Base-by-base conservation (phyloP, 192 early-diverging fungal genomes). In the Coemansia biformis region DNA sequence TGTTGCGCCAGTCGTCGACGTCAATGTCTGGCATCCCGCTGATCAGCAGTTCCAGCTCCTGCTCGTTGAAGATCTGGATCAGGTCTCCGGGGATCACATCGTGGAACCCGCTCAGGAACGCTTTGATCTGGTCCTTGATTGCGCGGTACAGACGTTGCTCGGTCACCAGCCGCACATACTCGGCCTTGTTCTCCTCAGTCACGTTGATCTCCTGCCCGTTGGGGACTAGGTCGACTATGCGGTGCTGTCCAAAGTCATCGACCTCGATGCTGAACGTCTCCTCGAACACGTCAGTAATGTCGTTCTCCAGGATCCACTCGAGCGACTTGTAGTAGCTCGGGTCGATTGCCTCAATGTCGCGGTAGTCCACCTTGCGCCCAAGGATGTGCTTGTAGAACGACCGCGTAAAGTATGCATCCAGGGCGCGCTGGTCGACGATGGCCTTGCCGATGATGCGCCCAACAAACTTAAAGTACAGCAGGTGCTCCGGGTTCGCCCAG, bases 1-100 rank as follows among this genome's bases (percentile, higher is more conserved):
- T 96, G 74, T 99, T 99, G 58, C 92, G 91, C 96, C 94, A 97
- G 66, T 99, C 96, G 57, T 99, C 96, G 43, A 99, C 89, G 63
- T 99, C 96, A 57, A 99, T 93, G 53, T 99, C 96, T 3, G 96
- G 96, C 76, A 99, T 71, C 17, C 96, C 96, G 35, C 93, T 96
- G 62, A 99, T 99, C 47, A 99, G 71, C 38, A 99, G 80, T 68
- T 99, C 96, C 38, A 99, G 77, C 69, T 99, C 96, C 74, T 99
- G 93, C 67, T 99, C 96, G 64, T 99, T 96, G 58, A 99, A 96
- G 38, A 99, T 99, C 52, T 86, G 86, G 50, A 96, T 86, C 58
- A 99, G 74, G 35, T 90, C 85, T 40, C 80, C 70, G 1, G 96
- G 92, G 58, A 99, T 93, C 38, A 99, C 75, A 45, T 96, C 93